phyloP scores from a whole-genome alignment of 2,329 filamentous ascomycete species.

The Trichocomaceae sp. region DNA sequence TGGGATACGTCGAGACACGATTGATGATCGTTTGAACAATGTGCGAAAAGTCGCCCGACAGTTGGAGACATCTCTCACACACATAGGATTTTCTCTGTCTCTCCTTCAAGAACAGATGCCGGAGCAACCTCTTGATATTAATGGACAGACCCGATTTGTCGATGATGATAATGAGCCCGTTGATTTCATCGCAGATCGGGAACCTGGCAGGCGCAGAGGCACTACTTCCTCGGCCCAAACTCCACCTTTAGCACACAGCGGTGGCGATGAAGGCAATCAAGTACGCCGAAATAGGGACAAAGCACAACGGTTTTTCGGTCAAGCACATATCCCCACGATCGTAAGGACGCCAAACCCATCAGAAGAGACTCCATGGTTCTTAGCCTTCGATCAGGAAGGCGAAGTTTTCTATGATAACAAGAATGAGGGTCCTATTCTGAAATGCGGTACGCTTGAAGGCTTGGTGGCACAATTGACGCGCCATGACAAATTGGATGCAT shows the following conservation, averaged over 20 bases:
- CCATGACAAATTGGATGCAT: constrained; percentile 90
- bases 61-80: constrained; percentile 77
- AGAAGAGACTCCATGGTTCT: constrained; percentile 76
- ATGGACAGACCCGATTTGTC: constrained; percentile 25
- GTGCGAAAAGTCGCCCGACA: constrained; percentile 72
- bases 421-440: constrained; percentile 65
- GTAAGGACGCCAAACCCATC: constrained; percentile 38
- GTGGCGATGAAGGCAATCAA: constrained; percentile 33
- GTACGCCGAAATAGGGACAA: constrained; percentile 42
- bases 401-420: constrained; percentile 90
- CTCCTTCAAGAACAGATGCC: constrained; percentile 76
- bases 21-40: constrained; percentile 78
- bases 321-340: constrained; percentile 37
- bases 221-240: constrained; percentile 40
- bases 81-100: constrained; percentile 82
- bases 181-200: constrained; percentile 24
- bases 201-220: constrained; percentile 32
- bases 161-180: constrained; percentile 21
- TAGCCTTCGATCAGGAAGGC: constrained; percentile 78
- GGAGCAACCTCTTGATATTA: constrained; percentile 43
- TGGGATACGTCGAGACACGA: constrained; percentile 78
- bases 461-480: constrained; percentile 92
- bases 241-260: constrained; percentile 27
- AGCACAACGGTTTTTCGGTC: constrained; percentile 43
- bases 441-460: constrained; percentile 80